phyloP scores from a whole-genome alignment of 805 yeast species.

The Ogataea wickerhamii region DNA sequence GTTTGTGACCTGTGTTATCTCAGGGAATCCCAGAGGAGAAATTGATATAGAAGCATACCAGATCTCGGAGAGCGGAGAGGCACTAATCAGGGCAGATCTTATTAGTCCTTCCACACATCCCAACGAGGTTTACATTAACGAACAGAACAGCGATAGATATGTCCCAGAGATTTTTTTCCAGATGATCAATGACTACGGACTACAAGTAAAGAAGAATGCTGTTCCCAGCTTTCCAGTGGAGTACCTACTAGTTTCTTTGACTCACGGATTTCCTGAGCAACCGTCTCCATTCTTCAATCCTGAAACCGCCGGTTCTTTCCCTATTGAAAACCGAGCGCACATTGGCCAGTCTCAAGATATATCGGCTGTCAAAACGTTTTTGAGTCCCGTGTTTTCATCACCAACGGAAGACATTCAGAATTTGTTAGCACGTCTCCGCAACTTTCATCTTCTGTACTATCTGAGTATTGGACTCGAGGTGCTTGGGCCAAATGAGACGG shows the following conservation, averaged over 20 bases:
- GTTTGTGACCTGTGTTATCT: constrained; percentile 87
- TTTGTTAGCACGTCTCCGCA: constrained; percentile 37
- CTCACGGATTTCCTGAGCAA: constrained; percentile 86
- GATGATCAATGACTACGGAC: constrained; percentile 80
- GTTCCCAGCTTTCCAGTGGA: constrained; percentile 94
- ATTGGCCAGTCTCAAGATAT: constrained; percentile 74
- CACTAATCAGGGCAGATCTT: constrained; percentile 79
- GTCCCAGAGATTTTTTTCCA: constrained; percentile 93
- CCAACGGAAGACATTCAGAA: constrained; percentile 22
- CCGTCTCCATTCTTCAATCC: constrained; percentile 50
- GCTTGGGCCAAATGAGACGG: constrained; percentile 52
- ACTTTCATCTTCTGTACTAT: constrained; percentile 73
- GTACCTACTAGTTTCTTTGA: constrained; percentile 75
- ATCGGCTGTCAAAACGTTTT: constrained; percentile 46
- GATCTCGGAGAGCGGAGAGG: constrained; percentile 84
- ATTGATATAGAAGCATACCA: constrained; percentile 91
- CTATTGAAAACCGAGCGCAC: constrained; percentile 76
- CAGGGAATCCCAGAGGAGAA: constrained; percentile 86
- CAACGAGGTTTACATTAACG: constrained; percentile 74
- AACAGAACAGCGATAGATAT: constrained; percentile 67
- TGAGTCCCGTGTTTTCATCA: constrained; percentile 25
- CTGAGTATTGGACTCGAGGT: constrained; percentile 50
- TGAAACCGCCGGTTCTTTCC: constrained; percentile 41
- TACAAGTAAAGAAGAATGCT: constrained; percentile 83
- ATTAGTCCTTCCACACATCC: constrained; percentile 90